Base-by-base conservation (phyloP, 2,329 filamentous ascomycete species). In the Botrytis pseudocinerea region DNA sequence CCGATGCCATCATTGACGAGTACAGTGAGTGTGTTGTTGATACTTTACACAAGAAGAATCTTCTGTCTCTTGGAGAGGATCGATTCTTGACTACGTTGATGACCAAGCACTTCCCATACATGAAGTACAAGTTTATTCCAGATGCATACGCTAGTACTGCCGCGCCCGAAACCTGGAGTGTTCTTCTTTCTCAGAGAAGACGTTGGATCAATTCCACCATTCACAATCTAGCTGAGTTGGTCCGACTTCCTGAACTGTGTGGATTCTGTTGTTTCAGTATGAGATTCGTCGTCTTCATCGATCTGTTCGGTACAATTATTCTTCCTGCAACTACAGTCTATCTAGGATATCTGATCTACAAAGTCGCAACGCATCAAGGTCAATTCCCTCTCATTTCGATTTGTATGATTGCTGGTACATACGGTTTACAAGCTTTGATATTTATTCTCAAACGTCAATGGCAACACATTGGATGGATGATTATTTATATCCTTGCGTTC, bases 181-280 rank as follows among this genome's bases (percentile, higher is more conserved):
- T 99, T 78, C 85, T 99, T 78, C 87, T 99, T 46, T 99, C 96
- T n/a, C 96, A 99, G 82, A 91, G 96, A 87, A 94, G 96, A 86
- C 92, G 96, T 82, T 99, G 96, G 96, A 99, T 99, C 83, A 99
- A 99, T 85, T 98, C 96, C 1, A 99, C 96, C 16, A 92, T 99
- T 75, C 96, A 99, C 87, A 99, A 99, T 82, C 83, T 99, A 80
- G 92, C 92, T 40, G 96, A 99, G 82, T 85, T 99, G 80, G 91
- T 97, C 81, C 92, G 92, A 79, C 87, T 99, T 64, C 92, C 95
- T 82, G 94, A 99, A 80, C 91, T 99, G 83, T 99, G 96, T 81
- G 96, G 96, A 77, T 99, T 99, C 90, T 99, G 96, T 85, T 97
- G 93, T 84, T 98, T 98, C 86, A 94, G 93, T 76, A 98, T 98